Evolutionary conservation across 768 basidiomycete genomes (phyloP).

Genomic region (Pulveroboletus sp.): DNA sequence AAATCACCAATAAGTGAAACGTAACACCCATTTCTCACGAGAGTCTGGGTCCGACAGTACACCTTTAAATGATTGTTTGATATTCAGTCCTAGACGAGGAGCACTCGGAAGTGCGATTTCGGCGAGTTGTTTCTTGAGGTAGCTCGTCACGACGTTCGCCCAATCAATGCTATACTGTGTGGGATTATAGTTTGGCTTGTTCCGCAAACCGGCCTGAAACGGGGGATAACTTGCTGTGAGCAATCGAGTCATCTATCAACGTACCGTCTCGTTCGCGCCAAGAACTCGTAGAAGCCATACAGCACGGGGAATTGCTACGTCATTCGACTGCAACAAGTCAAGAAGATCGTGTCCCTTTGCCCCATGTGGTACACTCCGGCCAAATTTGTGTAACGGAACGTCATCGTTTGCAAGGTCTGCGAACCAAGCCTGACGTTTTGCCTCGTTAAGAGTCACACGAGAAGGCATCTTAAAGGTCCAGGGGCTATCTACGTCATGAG

Average conservation of each 20-base stretch:
- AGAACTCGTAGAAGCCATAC: constrained; percentile 86
- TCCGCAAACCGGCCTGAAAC: constrained; percentile 62
- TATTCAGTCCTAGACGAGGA: constrained; percentile 68
- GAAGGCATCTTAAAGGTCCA: constrained; percentile 76
- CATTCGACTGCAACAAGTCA: constrained; percentile 70
- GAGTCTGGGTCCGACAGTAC: constrained; percentile 67
- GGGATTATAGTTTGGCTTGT: constrained; percentile 77
- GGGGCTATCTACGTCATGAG: constrained; percentile 28
- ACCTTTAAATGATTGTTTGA: constrained; percentile 81
- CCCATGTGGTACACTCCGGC: constrained; percentile 82
- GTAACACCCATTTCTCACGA: constrained; percentile 71
- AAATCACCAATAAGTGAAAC: constrained; percentile 71
- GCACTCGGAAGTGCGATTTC: constrained; percentile 79
- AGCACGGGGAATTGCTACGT: constrained; percentile 75
- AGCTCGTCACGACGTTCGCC: constrained; percentile 75
- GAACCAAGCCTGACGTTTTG: constrained; percentile 79
- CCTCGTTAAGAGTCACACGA: constrained; percentile 76
- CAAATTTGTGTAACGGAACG: constrained; percentile 75
- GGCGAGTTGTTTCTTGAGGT: constrained; percentile 76
- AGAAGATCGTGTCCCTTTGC: constrained; percentile 81
- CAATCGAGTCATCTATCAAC: not conserved
- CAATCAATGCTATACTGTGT: constrained; percentile 82
- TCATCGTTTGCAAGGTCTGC: constrained; percentile 75
- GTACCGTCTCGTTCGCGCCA: constrained; percentile 81
- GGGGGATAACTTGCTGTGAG: not conserved